Evolutionary conservation across 306 rosid genomes (phyloP).

Genomic region (Trifolium dubium): DNA sequence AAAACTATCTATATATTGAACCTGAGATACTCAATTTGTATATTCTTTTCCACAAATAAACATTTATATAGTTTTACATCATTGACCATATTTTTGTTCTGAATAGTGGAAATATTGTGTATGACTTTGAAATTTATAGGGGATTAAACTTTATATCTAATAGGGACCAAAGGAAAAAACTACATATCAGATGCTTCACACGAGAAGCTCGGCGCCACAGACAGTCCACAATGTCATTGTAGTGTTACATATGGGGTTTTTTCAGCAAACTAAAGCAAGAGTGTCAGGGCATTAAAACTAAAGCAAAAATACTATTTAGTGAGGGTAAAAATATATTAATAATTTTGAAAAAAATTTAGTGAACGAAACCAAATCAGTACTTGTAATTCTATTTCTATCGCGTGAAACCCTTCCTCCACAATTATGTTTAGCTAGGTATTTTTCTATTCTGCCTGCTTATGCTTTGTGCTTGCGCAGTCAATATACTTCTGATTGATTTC

Average conservation of each 20-base stretch:
- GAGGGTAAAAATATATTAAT: neutral
- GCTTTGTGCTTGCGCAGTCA: slow-evolving; percentile 12
- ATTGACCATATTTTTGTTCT: too few species aligned
- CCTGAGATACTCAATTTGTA: neutral
- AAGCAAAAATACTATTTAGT: neutral
- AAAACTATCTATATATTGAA: too few species aligned
- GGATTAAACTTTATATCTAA: neutral
- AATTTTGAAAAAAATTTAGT: neutral
- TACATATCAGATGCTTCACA: neutral
- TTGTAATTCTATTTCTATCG: slow-evolving; percentile 33
- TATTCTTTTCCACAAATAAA: neutral
- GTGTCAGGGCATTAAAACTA: neutral
- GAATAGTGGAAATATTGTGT: neutral
- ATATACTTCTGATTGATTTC: slow-evolving; percentile 24
- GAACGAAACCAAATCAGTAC: slow-evolving; percentile 9
- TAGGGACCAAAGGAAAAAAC: neutral
- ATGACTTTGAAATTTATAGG: neutral
- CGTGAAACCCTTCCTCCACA: slow-evolving; percentile 13
- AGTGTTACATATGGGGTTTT: too few species aligned
- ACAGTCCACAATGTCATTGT: neutral
- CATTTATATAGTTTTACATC: too few species aligned
- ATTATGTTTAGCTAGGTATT: slow-evolving; percentile 15
- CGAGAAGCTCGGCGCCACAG: too few species aligned
- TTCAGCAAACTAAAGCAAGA: neutral
- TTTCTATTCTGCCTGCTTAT: slow-evolving; percentile 22